phyloP scores from a whole-genome alignment of 345 rosid species.

The Geranium rotundifolium region DNA sequence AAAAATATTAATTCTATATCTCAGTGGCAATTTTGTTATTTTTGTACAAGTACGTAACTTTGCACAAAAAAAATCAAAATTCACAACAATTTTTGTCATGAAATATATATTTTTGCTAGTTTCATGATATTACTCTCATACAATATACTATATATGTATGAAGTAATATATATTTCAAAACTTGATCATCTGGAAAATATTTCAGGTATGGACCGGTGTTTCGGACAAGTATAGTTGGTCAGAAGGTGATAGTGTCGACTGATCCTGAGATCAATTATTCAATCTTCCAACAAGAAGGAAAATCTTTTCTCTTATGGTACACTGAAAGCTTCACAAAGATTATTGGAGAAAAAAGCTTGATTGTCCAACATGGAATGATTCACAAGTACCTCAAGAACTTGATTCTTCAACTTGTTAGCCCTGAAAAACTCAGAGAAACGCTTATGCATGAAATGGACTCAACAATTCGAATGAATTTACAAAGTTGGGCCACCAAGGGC shows the following conservation, averaged over 20 bases:
- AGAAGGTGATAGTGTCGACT: slow-evolving; percentile 14
- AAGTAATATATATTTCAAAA: too few species aligned
- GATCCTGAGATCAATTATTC: slow-evolving; percentile 22
- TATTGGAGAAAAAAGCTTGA: slow-evolving; percentile 18
- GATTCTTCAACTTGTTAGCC: slow-evolving; percentile 22
- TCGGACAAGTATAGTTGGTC: slow-evolving; percentile 22
- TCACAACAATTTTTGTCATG: too few species aligned
- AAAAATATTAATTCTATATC: too few species aligned
- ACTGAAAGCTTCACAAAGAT: slow-evolving; percentile 23
- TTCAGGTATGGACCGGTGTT: slow-evolving; percentile 21
- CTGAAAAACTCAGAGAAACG: slow-evolving; percentile 15
- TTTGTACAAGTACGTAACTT: too few species aligned
- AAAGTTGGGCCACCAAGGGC: slow-evolving; percentile 15
- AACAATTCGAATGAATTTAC: slow-evolving; percentile 10
- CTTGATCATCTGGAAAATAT: too few species aligned
- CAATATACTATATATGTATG: too few species aligned
- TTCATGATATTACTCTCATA: too few species aligned
- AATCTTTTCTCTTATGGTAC: slow-evolving; percentile 19
- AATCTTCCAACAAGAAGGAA: slow-evolving; percentile 26
- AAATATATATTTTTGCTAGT: too few species aligned
- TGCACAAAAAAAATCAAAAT: too few species aligned
- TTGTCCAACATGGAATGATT: slow-evolving; percentile 15
- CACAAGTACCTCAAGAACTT: slow-evolving; percentile 29
- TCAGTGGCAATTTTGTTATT: too few species aligned
- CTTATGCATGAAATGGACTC: slow-evolving; percentile 16